Conservation (phyloP, 768 basidiomycete genomes). For the Grammothele lineata region DNA sequence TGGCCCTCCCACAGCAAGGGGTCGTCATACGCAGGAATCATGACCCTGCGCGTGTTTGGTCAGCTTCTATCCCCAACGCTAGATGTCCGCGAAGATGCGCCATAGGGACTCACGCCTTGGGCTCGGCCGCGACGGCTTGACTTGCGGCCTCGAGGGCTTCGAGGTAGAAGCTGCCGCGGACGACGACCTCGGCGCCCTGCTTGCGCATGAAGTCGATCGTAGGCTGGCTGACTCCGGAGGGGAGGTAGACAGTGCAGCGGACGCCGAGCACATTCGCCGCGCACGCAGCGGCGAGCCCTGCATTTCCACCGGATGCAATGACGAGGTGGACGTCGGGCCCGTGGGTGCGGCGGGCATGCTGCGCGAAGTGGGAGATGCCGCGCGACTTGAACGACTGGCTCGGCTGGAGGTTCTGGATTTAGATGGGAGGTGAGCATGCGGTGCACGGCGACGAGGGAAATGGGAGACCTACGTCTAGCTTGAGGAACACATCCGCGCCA, state of each 20-base stretch:
- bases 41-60: slow-evolving; percentile 38
- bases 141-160: slow-evolving; percentile 53
- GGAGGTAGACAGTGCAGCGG: slow-evolving; percentile 66
- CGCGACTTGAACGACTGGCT: slow-evolving; percentile 76
- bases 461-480: slow-evolving; percentile 56
- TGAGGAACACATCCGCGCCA: slow-evolving; percentile 56
- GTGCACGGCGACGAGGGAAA: not conserved
- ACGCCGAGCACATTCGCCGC: slow-evolving; percentile 52
- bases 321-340: slow-evolving; percentile 58
- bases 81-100: not conserved
- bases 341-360: slow-evolving; percentile 43
- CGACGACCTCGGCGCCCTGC: slow-evolving; percentile 54
- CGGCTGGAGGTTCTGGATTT: slow-evolving; percentile 61
- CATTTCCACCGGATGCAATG: slow-evolving; percentile 78
- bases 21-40: slow-evolving; percentile 72
- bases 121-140: slow-evolving; percentile 38
- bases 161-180: slow-evolving; percentile 53
- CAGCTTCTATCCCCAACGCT: not conserved
- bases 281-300: slow-evolving; percentile 67
- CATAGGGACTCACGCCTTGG: slow-evolving; percentile 47
- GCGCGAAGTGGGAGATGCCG: slow-evolving; percentile 60
- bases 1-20: slow-evolving; percentile 72
- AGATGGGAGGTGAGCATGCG: not conserved
- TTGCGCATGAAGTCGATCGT: slow-evolving; percentile 48
- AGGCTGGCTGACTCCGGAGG: slow-evolving; percentile 43